These are phyloP conservation scores for Botryotinia narcissicola DNA, from an alignment of 2,329 filamentous ascomycete species.

Conservation along the genomic window DNA sequence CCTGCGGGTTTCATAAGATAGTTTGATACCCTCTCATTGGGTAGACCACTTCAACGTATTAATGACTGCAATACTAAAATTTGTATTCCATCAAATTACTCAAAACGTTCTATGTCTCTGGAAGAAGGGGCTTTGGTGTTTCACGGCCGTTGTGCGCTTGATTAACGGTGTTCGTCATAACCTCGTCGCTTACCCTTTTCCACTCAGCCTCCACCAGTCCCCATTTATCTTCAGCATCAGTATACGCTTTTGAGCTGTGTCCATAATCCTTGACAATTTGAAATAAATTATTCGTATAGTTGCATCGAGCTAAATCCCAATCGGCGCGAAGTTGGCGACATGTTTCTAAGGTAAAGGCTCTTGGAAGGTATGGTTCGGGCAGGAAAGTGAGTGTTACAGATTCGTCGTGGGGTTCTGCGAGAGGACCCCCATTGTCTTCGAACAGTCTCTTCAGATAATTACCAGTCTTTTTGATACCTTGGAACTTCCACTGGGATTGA, in stretches of 20 bases:
- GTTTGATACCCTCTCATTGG: not conserved
- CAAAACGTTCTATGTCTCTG: not conserved
- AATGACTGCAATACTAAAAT: not conserved
- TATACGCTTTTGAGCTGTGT: not conserved
- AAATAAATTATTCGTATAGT: not conserved
- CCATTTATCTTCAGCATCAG: not conserved
- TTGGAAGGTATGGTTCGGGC: not conserved
- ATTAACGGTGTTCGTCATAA: not conserved
- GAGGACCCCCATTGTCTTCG: constrained; percentile 13
- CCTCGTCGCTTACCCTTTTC: not conserved
- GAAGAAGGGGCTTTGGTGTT: not conserved
- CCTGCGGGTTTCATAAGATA: not conserved
- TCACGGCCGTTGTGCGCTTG: not conserved
- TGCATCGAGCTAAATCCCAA: constrained; percentile 10
- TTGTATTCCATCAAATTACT: not conserved
- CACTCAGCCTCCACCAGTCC: not conserved
- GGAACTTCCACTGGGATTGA: not conserved
- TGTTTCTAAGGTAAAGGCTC: not conserved
- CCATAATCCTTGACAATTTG: not conserved
- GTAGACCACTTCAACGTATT: not conserved
- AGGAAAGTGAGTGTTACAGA: not conserved
- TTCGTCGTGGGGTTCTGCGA: not conserved
- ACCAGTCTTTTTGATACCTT: constrained; percentile 1
- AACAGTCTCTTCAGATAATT: constrained; percentile 16
- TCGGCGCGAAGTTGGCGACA: constrained; percentile 10